Evolutionary conservation across 805 yeast species (phyloP).

Genomic region (Candida qinlingensis): DNA sequence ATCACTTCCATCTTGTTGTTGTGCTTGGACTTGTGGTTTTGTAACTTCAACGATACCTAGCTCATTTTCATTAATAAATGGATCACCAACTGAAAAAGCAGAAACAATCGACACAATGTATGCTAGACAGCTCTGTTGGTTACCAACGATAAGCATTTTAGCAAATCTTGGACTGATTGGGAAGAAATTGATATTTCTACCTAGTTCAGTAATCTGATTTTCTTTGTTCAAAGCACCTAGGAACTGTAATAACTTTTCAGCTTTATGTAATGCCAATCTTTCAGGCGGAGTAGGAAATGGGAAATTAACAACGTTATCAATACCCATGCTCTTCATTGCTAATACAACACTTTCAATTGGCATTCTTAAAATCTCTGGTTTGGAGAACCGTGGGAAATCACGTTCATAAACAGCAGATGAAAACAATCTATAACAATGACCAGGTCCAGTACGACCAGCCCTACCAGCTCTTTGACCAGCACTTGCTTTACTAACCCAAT

Average conservation of each 20-base stretch:
- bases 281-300: conserved; percentile 97
- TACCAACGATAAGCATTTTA: conserved; percentile 81
- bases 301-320: conserved; percentile 81
- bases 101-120: conserved; percentile 90
- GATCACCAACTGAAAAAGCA: conserved; percentile 90
- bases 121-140: conserved; percentile 80
- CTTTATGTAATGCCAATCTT: conserved; percentile 48
- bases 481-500: conserved; percentile 92
- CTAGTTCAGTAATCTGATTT: conserved; percentile 65
- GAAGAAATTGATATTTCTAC: conserved; percentile 80
- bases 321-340: conserved; percentile 96
- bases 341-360: conserved; percentile 95
- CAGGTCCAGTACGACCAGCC: conserved; percentile 99
- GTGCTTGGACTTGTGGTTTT: conserved; percentile 5
- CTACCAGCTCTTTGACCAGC: conserved; percentile 95
- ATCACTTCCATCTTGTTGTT: conserved; percentile 17
- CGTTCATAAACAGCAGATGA: conserved; percentile 92
- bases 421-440: conserved; percentile 87
- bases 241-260: conserved; percentile 60
- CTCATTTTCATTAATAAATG: conserved; percentile 72
- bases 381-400: conserved; percentile 75
- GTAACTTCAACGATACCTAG: conserved; percentile 44
- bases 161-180: conserved; percentile 94
- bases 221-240: conserved; percentile 69
- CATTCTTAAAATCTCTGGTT: conserved; percentile 90